Base-by-base conservation (phyloP, 129 eudicot species). In the Sambucus nigra region DNA sequence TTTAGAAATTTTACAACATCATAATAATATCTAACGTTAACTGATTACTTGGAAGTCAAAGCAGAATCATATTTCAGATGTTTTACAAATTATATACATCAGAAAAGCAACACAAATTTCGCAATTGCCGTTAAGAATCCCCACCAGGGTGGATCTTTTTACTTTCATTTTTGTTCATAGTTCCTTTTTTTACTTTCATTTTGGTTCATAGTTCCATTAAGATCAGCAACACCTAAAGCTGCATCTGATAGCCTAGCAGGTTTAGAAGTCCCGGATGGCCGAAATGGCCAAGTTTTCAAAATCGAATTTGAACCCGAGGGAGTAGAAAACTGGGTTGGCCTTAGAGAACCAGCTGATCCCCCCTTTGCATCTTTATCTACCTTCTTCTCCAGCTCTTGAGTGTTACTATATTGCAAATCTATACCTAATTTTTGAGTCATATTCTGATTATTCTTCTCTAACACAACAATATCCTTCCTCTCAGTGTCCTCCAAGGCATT, bases 361-460 rank as follows among this genome's bases (percentile, higher is more conserved):
- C 29, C 26, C 25, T 44, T 60, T 44, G 53, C 38, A 20, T 61
- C 69, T 23, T 39, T 42, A 20, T 31, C 60, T 17, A 26, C 29
- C 47, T 71, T 64, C 27, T 66, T 68, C 46, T 64, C 65, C 38
- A 50, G 40, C 26, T 56, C 59, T 26, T 57, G 64, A 0, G 51
- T 21, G 25, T 24, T 2, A 1, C 21, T 55, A 31, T 53, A 47
- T 25, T 56, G 57, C 33, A 45, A 41, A 61, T 76, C 83, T 16
- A 73, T 58, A 10, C 73, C 85, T 84, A 70, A 71, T 19, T 80
- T 79, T 23, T 70, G 82, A 39, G 41, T 53, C 51, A 32, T 55
- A 53, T 12, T 71, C 40, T 64, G 73, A 39, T 31, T 64, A 27
- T 35, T 67, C 45, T 74, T 81, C 9, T 44, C 29, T 6, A 24